Evolutionary conservation across 805 yeast species (phyloP), one percentile per base, ranked within the genome.

Genomic region (Hanseniaspora pseudoguilliermondii): DNA sequence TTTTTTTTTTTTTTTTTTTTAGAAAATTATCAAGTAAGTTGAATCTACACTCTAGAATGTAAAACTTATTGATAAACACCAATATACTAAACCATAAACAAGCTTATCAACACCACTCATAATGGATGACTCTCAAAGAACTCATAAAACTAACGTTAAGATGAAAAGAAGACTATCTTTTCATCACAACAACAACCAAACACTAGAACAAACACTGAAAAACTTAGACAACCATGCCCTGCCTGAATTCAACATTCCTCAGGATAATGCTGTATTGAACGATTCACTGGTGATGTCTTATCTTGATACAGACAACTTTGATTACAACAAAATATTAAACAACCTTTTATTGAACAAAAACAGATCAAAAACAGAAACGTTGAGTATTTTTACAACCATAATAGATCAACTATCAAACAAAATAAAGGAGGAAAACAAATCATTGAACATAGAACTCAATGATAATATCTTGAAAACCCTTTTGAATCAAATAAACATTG

Each of bases 111-210:
- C 6, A 8, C 35, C 42, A 39, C 21, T 2, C 20, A 43, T 29
- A 18, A 44, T 38, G 34, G 50, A 53, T 34, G 35, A 53, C 21
- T 46, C 49, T 7, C 38, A 53, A 21, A 53, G 56, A 53, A 53
- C 56, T 18, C 56, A 53, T 18, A 53, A 53, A 27, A 53, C 56
- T 23, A 53, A 53, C 20, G 42, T 53, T 11, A 53, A 53, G 46
- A 53, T 53, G 56, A 53, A 46, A 53, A 53, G 56, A 53, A 53
- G 56, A 39, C 25, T 53, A 20, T 53, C 56, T 39, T 53, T 53
- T 46, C 56, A 53, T 53, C 56, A 53, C 20, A 44, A 34, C 38
- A 52, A 32, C 38, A 42, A 21, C 23, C 40, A 46, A 36, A 53
- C 56, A 5, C 18, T 53, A 9, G 56, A 53, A n/a, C 34, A 53